Percentiles rank a stretch among this genome's conserved stretches.
Evolutionary conservation across 2,329 filamentous ascomycete genomes (phyloP).

Genomic region (Claviceps paspali): DNA sequence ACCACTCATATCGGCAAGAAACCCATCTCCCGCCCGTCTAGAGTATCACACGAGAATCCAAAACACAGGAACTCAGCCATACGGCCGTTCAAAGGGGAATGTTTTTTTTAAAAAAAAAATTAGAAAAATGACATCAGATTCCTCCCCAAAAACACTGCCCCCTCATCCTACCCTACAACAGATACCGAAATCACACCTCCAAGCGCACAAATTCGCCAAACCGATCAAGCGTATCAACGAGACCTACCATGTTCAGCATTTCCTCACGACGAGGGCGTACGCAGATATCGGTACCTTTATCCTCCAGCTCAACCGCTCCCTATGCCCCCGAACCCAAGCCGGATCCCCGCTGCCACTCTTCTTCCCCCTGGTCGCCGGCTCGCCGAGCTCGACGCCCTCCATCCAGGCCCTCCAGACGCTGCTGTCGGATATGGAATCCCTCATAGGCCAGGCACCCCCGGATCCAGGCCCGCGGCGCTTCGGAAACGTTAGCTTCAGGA

Average conservation of each 20-base stretch:
- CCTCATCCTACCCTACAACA: slow-evolving; percentile 22
- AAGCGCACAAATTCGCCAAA: slow-evolving; percentile 37
- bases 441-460: slow-evolving; percentile 68
- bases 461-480: slow-evolving; percentile 78
- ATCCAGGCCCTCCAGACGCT: slow-evolving; percentile 52
- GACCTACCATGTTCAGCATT: slow-evolving; percentile 63
- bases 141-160: slow-evolving; percentile 7
- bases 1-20: too few relatives aligned
- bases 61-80: too few relatives aligned
- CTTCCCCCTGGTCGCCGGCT: slow-evolving; percentile 25
- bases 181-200: slow-evolving; percentile 31
- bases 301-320: slow-evolving; percentile 74
- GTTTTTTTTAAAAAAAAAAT: too few relatives aligned
- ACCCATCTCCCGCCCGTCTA: too few relatives aligned
- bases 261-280: slow-evolving; percentile 71
- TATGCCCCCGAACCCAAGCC: slow-evolving; percentile 55
- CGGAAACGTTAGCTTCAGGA: slow-evolving; percentile 80
- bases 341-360: slow-evolving; percentile 18
- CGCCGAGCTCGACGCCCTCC: slow-evolving; percentile 29
- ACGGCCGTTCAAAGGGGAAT: too few relatives aligned
- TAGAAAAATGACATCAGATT: background rate
- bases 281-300: slow-evolving; percentile 76
- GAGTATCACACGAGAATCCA: too few relatives aligned
- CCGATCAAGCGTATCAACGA: slow-evolving; percentile 78
- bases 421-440: slow-evolving; percentile 44